Evolutionary conservation across 2,329 filamentous ascomycete species (phyloP), one percentile per base, ranked within the genome.

Genomic region (Claviceps africana): DNA sequence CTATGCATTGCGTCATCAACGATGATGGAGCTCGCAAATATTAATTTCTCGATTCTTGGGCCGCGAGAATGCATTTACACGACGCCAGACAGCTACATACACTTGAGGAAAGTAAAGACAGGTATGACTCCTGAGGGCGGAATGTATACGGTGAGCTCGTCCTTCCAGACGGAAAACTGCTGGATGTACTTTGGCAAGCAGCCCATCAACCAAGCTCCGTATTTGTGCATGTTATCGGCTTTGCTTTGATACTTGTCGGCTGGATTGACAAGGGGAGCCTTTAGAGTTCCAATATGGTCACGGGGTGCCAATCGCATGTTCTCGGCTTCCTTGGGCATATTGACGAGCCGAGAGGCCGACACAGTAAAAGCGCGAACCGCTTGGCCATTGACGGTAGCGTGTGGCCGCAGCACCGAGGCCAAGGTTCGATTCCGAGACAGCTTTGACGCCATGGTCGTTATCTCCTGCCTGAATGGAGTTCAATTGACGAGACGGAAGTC

Each of bases 91-190:
- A n/a, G 33, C 47, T 13, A 62, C 65, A 53, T 65, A 82, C 80
- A 81, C 74, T 97, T 97, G 63, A 98, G 78, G 75, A 98, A 98
- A 56, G 79, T 82, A 70, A 98, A 90, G 62, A 95, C 86, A 40
- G 93, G 93, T 60, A 96, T 81, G 61, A 97, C 82, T 60, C 88
- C 93, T 39, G 86, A 73, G 1, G 93, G 93, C 47, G 88, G 77
- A 64, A 97, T 93, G 71, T 94, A 91, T 68, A 96, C 88, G 61
- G 86, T 89, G 66, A 98, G 82, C 72, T 98, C 93, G 67, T 98
- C 93, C 75, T 98, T 98, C 93, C 93, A 98, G 52, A 98, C 91
- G 13, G 90, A 95, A 75, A 97, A 97, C 73, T 98, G 93, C 75
- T 98, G 94, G 62, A 98, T 81, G 72, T 95, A 96, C 77, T 96